These are phyloP conservation scores for Cordyceps pruinosa DNA, from an alignment of 2,329 filamentous ascomycete genomes.

Conservation along the genomic window DNA sequence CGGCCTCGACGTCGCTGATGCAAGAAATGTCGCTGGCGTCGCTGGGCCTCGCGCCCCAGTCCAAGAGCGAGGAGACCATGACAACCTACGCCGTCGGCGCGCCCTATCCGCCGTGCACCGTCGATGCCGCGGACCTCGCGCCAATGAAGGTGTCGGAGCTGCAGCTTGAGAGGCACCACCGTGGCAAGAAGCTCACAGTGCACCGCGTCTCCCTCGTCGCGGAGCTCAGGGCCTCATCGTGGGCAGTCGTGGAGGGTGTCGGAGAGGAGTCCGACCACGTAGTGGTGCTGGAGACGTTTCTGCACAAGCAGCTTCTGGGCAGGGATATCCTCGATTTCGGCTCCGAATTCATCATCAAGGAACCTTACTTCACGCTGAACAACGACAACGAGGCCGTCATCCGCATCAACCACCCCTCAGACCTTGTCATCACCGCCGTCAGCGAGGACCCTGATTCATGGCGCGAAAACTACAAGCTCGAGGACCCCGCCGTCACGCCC, in stretches of 20 bases:
- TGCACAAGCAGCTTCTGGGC: constrained; percentile 28
- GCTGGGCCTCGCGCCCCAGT: constrained; percentile 13
- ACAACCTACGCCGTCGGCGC: constrained; percentile 23
- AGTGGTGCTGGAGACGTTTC: constrained; percentile 24
- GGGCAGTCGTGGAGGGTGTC: constrained; percentile 27
- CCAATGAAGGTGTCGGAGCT: constrained; percentile 22
- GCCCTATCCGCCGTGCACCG: constrained; percentile 21
- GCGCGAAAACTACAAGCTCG: constrained; percentile 7
- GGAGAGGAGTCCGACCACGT: constrained; percentile 18
- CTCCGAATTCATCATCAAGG: constrained; percentile 36
- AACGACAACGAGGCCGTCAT: constrained; percentile 33
- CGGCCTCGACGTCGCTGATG: constrained; percentile 25
- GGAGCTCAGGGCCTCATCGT: constrained; percentile 20
- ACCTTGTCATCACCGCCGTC: constrained; percentile 18
- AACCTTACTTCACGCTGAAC: constrained; percentile 41
- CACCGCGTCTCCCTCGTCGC: constrained; percentile 23
- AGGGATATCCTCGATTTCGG: constrained; percentile 27
- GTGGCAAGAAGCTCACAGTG: constrained; percentile 20
- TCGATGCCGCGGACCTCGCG: constrained; percentile 16
- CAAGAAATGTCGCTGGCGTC: constrained; percentile 23
- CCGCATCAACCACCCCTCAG: constrained; percentile 29
- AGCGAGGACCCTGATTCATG: constrained; percentile 17
- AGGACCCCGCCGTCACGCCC: constrained; percentile 13
- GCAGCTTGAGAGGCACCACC: constrained; percentile 25
- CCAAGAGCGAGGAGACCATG: constrained; percentile 18